phyloP scores from a whole-genome alignment of 2,329 filamentous ascomycete genomes.

The Orbilia quercus region DNA sequence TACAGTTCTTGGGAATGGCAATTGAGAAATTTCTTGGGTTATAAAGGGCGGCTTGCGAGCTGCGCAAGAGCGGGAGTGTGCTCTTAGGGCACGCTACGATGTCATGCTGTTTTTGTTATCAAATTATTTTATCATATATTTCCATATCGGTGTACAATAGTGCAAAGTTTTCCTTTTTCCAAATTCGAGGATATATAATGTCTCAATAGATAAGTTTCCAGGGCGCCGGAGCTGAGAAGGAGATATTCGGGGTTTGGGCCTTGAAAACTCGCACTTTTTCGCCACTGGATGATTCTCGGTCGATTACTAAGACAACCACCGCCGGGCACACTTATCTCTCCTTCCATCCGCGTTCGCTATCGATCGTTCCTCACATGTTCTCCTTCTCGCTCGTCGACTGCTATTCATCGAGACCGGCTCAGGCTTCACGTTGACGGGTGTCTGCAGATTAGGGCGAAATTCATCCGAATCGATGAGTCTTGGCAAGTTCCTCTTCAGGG shows the following conservation, averaged over 20 bases:
- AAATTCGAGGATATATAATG: not conserved
- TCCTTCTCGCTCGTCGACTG: not conserved
- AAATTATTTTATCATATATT: constrained; percentile 9
- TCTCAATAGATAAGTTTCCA: constrained; percentile 2
- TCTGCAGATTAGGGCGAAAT: too few species aligned
- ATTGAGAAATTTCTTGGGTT: constrained; percentile 61
- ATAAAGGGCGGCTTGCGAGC: constrained; percentile 30
- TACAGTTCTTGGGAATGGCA: constrained; percentile 73
- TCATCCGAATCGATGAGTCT: not conserved
- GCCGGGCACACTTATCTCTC: constrained; percentile 1
- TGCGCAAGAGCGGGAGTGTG: constrained; percentile 14
- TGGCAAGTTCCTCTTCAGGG: not conserved
- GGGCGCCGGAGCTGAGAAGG: constrained; percentile 11
- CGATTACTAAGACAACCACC: constrained; percentile 32
- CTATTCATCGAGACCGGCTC: not conserved
- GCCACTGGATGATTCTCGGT: constrained; percentile 6
- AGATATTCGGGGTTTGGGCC: constrained; percentile 17
- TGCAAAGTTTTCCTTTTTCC: constrained; percentile 3
- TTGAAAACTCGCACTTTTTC: not conserved
- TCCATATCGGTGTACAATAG: constrained; percentile 40
- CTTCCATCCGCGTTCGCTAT: not conserved
- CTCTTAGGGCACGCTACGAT: constrained; percentile 46
- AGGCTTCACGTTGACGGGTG: too few species aligned
- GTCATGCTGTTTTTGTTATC: constrained; percentile 52
- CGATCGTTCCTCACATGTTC: not conserved